A percentile compares a stretch with the other conserved stretches of the same genome.
Evolutionary conservation across 805 yeast genomes (phyloP).

Genomic region (Saccharomyces paradoxus): DNA sequence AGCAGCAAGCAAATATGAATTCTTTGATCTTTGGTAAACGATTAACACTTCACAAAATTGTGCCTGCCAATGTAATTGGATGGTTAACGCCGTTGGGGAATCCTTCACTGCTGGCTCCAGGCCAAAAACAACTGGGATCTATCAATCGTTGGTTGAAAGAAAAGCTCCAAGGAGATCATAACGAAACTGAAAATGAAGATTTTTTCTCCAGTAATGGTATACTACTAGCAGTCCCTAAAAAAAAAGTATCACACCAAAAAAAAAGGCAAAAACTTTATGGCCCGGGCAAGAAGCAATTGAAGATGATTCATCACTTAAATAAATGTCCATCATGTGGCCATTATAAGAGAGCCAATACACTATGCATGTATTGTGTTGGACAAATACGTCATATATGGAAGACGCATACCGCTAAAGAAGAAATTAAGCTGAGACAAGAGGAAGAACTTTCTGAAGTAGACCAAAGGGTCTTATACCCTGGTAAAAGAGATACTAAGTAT

Average conservation of each 20-base stretch:
- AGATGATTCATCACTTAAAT: slow-evolving; percentile 65
- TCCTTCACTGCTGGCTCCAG: slow-evolving; percentile 5
- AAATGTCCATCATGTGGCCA: slow-evolving; percentile 96
- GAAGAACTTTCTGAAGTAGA: slow-evolving; percentile 46
- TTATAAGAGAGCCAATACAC: slow-evolving; percentile 77
- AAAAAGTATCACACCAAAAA: slow-evolving; percentile 80
- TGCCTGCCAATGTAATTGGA: neutral
- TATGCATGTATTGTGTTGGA: slow-evolving; percentile 87
- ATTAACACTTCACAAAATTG: neutral
- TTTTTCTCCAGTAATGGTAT: slow-evolving; percentile 60
- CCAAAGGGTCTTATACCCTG: slow-evolving; percentile 63
- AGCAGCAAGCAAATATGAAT: neutral
- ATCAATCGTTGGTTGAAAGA: neutral
- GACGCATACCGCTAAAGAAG: slow-evolving; percentile 24
- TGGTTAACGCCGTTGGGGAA: slow-evolving; percentile 3
- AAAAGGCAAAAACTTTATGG: slow-evolving; percentile 78
- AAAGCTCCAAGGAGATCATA: neutral
- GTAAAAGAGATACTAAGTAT: slow-evolving; percentile 46
- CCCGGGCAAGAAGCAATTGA: slow-evolving; percentile 73
- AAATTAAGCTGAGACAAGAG: slow-evolving; percentile 24
- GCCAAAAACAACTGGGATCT: neutral
- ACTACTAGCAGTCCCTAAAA: slow-evolving; percentile 85
- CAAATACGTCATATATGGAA: slow-evolving; percentile 75
- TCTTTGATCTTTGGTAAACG: neutral
- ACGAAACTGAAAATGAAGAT: slow-evolving; percentile 11